Evolutionary conservation across 352 stramenopile genomes (phyloP), one percentile per base, ranked within the genome.

Genomic region (Globisporangium barbulae): DNA sequence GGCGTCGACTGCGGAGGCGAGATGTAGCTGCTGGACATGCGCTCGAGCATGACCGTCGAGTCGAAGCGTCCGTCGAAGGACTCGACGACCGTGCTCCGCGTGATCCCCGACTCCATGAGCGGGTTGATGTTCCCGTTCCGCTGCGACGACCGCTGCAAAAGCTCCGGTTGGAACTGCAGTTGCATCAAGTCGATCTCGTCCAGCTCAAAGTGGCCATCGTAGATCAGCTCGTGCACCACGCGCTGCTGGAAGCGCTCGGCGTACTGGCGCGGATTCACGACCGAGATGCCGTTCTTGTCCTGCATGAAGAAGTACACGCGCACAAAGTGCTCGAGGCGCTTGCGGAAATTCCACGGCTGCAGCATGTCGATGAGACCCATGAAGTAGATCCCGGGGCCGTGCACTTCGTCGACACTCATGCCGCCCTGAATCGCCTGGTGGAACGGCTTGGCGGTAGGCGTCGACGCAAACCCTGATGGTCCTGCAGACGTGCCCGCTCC

Each of bases 321-420:
- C 17, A 92, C 58, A 63, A 92, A 91, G 55, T 92, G 80, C 71
- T 98, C 94, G 9, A 96, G 63, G 28, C 90, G 79, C 63, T 98
- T 98, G 31, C 91, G 77, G 0, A 94, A 77, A 62, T 97, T 98
- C 85, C 95, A 98, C 65, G 97, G 90, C 68, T 98, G 93, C 13
- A 98, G 77, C 64, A 98, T 98, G 65, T 98, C 94, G 71, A 98
- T 98, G 30, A 98, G 81, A 1, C 94, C 94, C 73, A 98, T 93
- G 71, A 94, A 98, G 72, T 97, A 98, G 21, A 98, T 81, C 13
- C 96, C 96, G 17, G 90, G 91, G 12, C 93, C 90, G 57, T 94
- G 90, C 44, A 97, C 90, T 65, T 95, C 75, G 42, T 93, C 83
- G 37, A 89, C 76, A 70, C 77, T 81, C 89, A 94, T 88, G 65